Evolutionary conservation across 768 basidiomycete species (phyloP), one percentile per base, ranked within the genome.

Genomic region (Leccinum arenicola): DNA sequence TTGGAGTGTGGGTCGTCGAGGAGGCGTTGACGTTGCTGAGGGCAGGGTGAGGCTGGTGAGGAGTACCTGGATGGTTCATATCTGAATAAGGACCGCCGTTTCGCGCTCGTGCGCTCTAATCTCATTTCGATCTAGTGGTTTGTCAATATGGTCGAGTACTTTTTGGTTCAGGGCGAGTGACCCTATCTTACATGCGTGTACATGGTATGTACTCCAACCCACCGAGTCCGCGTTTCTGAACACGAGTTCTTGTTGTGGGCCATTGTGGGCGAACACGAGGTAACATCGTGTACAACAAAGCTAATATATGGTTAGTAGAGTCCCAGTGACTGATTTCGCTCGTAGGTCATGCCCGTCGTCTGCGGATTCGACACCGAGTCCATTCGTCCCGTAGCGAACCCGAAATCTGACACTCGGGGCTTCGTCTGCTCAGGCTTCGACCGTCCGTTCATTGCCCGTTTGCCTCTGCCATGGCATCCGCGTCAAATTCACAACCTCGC

Each of bases 1-100:
- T 91, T 8, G 86, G 86, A 1, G 75, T 78, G 51, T 90, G 87
- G 84, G 77, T 76, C 58, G 77, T 91, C 1, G 77, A 83, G 55
- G 88, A 87, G 52, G 83, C 87, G 1, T 62, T 91, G 64, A 73
- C 78, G 55, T 64, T 79, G 27, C 47, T 63, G 63, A 68, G 29
- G 35, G 17, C 10, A 1, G 29, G 55, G 2, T 59, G 25, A 53
- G 9, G 50, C n/a, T 2, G 17, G 14, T 38, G 17, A 40, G 8
- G 38, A 19, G n/a, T 19, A 19, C 15, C 12, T 21, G 23, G n/a
- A 2, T 21, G 19, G 11, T 31, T 50, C 3, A 19, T 21, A 27
- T 11, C 17, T 52, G 8, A 11, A 52, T 4, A 2, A n/a, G 12
- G 29, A 33, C 29, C 6, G 38, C 7, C 7, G 7, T 23, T 43